Conservation (phyloP, 495 filamentous ascomycete genomes). For the Xylaria palmicola region DNA sequence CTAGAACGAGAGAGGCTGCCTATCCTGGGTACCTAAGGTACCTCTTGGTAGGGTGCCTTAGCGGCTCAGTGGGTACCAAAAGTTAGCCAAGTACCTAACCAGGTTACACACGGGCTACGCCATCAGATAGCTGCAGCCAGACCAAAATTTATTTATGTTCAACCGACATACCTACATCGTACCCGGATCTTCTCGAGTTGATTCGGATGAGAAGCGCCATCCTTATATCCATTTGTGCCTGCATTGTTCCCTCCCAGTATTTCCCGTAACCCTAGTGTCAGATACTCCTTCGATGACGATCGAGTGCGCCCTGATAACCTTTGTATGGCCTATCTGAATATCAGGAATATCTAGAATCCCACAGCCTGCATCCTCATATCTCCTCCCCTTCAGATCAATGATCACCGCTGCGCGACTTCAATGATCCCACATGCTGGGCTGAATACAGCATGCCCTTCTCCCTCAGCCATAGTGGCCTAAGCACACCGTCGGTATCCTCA, state of each 20-base stretch:
- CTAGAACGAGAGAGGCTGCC: no score
- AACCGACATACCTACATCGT: background rate
- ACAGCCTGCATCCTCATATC: background rate
- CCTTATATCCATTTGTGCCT: background rate
- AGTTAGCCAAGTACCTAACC: no score
- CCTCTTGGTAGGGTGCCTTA: no score
- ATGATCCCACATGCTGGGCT: constrained; percentile 17
- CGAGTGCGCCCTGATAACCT: background rate
- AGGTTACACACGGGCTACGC: no score
- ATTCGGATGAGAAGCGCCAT: background rate
- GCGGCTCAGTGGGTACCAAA: no score
- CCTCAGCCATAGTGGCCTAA: constrained; percentile 23
- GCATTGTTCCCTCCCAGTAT: background rate
- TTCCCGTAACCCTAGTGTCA: background rate
- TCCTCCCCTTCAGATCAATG: background rate
- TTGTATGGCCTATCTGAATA: background rate
- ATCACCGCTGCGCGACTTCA: background rate
- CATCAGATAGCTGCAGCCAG: no score
- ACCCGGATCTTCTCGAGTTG: background rate
- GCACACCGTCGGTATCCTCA: constrained; percentile 38
- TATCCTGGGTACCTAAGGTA: no score
- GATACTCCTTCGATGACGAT: background rate
- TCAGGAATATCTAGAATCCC: no score
- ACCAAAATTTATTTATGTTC: no score
- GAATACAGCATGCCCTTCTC: constrained; percentile 23